Base-by-base conservation (phyloP, 176 grass and related monocot genomes). In the Musa beccarii region DNA sequence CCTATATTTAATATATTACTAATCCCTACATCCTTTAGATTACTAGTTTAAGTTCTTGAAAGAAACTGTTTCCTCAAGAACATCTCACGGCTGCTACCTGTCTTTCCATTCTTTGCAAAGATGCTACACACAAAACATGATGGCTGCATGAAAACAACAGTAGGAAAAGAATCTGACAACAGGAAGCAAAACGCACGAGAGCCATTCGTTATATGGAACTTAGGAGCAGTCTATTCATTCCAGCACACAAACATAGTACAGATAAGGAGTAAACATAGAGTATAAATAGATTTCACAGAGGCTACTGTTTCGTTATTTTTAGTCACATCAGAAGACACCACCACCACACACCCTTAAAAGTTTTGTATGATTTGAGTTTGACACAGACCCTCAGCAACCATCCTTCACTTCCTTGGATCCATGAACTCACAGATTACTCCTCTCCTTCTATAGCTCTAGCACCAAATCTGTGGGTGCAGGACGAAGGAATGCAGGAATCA, bases 381-480 rank as follows among this genome's bases (percentile, higher is more conserved):
- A 28, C 9, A 28, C 23, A 66, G 11, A 66, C 21, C 9, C 63
- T 25, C 63, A 25, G n/a, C 20, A 13, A n/a, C 61, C 61, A 14
- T 66, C n/a, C 34, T 26, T 10, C 21, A 66, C 26, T 23, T 66
- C 26, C 11, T 12, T 66, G 21, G 21, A 22, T 17, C 51, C 34
- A 51, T 17, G 17, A 50, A 69, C 67, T 11, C 20, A 55, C 3
- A 51, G 8, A 0, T 83, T 76, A 51, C 68, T 56, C 80, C 2
- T 73, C 10, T 79, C 66, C 69, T 72, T 70, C 83, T 99, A 99
- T 59, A 99, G 81, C 87, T 95, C 96, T 74, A 99, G 84, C 61
- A 99, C 96, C 84, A 99, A 62, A 82, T 99, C 96, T 99, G 84
- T 76, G 87, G 73, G 78, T n/a, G 23, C 16, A 79, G 3, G 23